A percentile compares a stretch with the other conserved stretches of the same genome.
phyloP scores from a whole-genome alignment of 176 grass and related monocot species.

The Phragmites australis region DNA sequence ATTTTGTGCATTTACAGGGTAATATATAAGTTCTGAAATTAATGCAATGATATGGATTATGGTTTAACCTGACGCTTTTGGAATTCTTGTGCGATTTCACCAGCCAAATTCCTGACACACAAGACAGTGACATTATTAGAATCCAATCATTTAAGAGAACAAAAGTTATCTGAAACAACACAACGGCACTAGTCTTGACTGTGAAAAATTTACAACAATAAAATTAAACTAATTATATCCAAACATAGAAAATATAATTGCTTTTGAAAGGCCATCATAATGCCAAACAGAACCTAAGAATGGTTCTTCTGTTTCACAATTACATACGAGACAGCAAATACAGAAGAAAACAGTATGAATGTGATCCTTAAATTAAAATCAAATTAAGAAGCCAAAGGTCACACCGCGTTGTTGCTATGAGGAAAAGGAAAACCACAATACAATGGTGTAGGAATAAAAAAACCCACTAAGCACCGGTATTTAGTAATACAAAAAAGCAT shows the following conservation, averaged over 20 bases:
- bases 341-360: neutral
- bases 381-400: neutral
- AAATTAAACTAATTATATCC: neutral
- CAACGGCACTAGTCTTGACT: neutral
- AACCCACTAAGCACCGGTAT: too few species aligned
- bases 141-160: neutral
- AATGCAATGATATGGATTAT: constrained; percentile 4
- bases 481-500: too few species aligned
- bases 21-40: neutral
- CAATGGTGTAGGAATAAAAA: neutral
- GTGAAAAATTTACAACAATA: constrained; percentile 12
- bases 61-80: constrained; percentile 58
- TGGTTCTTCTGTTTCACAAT: neutral
- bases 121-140: constrained; percentile 31
- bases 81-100: constrained; percentile 74
- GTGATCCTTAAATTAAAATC: neutral
- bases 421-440: neutral
- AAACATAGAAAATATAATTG: neutral
- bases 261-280: neutral
- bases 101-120: constrained; percentile 63
- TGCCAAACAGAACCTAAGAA: neutral
- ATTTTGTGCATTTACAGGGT: neutral
- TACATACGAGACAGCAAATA: neutral
- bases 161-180: constrained; percentile 21
- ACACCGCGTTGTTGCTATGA: neutral